These are phyloP conservation scores for Quercus robur DNA, from an alignment of 306 rosid genomes.

Conservation along the genomic window DNA sequence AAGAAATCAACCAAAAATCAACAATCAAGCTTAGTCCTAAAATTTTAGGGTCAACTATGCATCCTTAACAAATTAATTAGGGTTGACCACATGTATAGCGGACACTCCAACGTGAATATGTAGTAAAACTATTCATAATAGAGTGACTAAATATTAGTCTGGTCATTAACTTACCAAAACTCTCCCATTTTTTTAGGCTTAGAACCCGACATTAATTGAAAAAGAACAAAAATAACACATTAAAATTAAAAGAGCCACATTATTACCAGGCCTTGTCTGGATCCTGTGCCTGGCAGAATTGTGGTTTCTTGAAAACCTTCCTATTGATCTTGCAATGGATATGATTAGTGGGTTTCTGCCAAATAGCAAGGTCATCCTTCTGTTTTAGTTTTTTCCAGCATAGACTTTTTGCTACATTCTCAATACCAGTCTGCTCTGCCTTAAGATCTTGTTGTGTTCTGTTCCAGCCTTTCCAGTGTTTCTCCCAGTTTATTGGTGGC, in stretches of 20 bases:
- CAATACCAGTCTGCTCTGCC: conserved; percentile 66
- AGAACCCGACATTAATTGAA: background rate
- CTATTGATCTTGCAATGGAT: conserved; percentile 56
- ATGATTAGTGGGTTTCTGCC: conserved; percentile 93
- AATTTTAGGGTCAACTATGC: too few species aligned
- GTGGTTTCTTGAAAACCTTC: conserved; percentile 65
- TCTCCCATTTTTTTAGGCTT: too few species aligned
- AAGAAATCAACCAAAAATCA: too few species aligned
- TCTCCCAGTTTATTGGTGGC: conserved; percentile 92
- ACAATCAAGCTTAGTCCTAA: too few species aligned
- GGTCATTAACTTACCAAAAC: too few species aligned
- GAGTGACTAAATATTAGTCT: too few species aligned
- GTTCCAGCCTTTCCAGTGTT: conserved; percentile 84
- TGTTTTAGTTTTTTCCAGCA: conserved; percentile 90
- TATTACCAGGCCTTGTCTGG: conserved; percentile 86
- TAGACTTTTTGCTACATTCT: conserved; percentile 66
- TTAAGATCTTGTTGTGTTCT: conserved; percentile 64
- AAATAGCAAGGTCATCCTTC: conserved; percentile 74
- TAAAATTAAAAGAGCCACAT: background rate
- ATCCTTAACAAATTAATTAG: too few species aligned
- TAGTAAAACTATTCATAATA: too few species aligned
- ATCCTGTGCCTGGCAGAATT: conserved; percentile 59
- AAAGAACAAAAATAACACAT: background rate
- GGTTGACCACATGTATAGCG: too few species aligned
- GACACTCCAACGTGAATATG: too few species aligned